phyloP scores from a whole-genome alignment of 495 filamentous ascomycete species.

The Entonaema liquescens region DNA sequence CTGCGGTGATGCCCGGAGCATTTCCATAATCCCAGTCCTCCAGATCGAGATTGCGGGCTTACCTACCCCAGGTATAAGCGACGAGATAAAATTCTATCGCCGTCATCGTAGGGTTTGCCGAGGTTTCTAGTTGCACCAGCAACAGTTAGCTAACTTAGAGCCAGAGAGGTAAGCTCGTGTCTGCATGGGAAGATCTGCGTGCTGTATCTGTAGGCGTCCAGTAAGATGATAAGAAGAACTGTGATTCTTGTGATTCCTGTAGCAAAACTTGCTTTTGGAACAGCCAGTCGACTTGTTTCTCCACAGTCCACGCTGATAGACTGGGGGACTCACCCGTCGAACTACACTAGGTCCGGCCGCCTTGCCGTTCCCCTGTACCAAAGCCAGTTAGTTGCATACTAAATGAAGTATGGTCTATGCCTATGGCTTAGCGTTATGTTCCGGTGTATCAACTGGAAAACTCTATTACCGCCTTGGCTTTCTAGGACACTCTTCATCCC shows the following conservation, averaged over 20 bases:
- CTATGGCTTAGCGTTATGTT: constrained; percentile 1
- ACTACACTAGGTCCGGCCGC: constrained; percentile 15
- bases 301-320: constrained; percentile 8
- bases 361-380: constrained; percentile 11
- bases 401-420: constrained; percentile 6
- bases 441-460: neutral
- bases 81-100: neutral
- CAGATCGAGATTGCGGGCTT: constrained; percentile 29
- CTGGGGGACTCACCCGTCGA: constrained; percentile 5
- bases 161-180: constrained; percentile 35
- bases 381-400: constrained; percentile 21
- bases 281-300: constrained; percentile 19
- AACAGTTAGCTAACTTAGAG: constrained; percentile 9
- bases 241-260: constrained; percentile 27
- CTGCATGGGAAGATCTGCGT: constrained; percentile 35
- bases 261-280: constrained; percentile 33
- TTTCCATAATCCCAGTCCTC: constrained; percentile 9
- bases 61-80: neutral
- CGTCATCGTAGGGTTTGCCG: constrained; percentile 31
- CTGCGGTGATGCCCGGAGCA: constrained; percentile 15
- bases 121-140: constrained; percentile 25
- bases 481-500: constrained; percentile 4
- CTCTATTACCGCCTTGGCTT: neutral
- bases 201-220: constrained; percentile 34
- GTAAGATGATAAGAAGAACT: constrained; percentile 23